These are phyloP conservation scores for Lotmaria passim DNA, from an alignment of 208 protist genomes.

Conservation along the genomic window DNA sequence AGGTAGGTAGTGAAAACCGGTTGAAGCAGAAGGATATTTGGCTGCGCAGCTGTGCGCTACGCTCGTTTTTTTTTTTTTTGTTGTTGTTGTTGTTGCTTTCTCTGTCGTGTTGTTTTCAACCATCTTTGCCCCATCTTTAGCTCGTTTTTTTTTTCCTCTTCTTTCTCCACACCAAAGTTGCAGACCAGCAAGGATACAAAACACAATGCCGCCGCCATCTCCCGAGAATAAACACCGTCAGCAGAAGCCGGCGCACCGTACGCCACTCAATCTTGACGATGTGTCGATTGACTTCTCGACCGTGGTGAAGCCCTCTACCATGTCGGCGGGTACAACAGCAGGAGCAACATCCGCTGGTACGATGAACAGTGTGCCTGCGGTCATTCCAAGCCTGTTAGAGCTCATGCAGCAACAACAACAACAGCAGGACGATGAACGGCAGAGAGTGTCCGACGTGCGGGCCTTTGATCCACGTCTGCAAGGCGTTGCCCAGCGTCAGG, in stretches of 20 bases:
- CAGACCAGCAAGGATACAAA: too few relatives aligned
- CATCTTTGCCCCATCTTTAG: too few relatives aligned
- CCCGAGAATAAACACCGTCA: too few relatives aligned
- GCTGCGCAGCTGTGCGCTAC: too few relatives aligned
- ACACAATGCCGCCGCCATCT: slow-evolving; percentile 3
- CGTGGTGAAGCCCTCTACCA: background rate
- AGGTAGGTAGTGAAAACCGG: too few relatives aligned
- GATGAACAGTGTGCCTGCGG: too few relatives aligned
- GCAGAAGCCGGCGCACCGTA: slow-evolving; percentile 17
- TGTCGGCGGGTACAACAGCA: background rate
- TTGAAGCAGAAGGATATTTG: too few relatives aligned
- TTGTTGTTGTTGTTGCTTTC: too few relatives aligned
- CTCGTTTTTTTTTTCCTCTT: too few relatives aligned
- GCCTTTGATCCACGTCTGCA: slow-evolving; percentile 37
- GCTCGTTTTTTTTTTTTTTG: too few relatives aligned
- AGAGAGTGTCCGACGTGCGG: slow-evolving; percentile 31
- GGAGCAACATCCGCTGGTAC: background rate
- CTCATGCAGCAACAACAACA: slow-evolving; percentile 26
- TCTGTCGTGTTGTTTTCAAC: too few relatives aligned
- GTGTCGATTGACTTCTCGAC: slow-evolving; percentile 79
- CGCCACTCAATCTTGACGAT: slow-evolving; percentile 62
- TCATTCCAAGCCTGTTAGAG: background rate
- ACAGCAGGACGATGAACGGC: slow-evolving; percentile 14
- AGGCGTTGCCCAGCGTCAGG: slow-evolving; percentile 24
- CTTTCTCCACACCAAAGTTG: too few relatives aligned